Evolutionary conservation across 2,329 filamentous ascomycete genomes (phyloP).

Genomic region (Huntiella savannae): DNA sequence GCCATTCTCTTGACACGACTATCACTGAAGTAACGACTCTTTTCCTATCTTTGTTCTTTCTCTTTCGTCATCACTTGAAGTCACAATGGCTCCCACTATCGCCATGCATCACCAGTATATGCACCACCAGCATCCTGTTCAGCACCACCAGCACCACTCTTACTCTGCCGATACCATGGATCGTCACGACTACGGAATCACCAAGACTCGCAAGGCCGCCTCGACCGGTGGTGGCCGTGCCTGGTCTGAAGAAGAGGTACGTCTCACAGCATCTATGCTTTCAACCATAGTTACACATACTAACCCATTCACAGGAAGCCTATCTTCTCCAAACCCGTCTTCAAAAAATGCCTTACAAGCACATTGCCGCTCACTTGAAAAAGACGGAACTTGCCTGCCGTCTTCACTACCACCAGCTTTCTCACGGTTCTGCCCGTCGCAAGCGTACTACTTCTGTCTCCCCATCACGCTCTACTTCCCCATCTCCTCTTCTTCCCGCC

Average conservation of each 20-base stretch:
- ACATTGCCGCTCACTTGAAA: conserved; percentile 67
- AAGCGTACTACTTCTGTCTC: conserved; percentile 56
- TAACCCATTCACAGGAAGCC: conserved; percentile 39
- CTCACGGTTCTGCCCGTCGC: conserved; percentile 62
- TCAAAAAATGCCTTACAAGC: conserved; percentile 82
- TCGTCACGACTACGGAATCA: conserved; percentile 39
- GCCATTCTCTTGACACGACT: background rate
- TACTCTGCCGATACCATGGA: conserved; percentile 35
- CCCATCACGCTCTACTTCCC: conserved; percentile 38
- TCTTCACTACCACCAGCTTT: conserved; percentile 72
- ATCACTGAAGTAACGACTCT: background rate
- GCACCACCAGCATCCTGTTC: background rate
- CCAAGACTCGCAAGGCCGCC: conserved; percentile 47
- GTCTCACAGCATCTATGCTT: conserved; percentile 13
- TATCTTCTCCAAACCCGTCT: conserved; percentile 70
- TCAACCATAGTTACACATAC: conserved; percentile 3
- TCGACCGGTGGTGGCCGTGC: conserved; percentile 59
- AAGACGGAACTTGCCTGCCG: conserved; percentile 80
- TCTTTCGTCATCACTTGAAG: background rate
- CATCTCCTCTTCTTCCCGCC: conserved; percentile 30
- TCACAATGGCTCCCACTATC: conserved; percentile 30
- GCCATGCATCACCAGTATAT: conserved; percentile 18
- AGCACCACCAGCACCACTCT: conserved; percentile 24
- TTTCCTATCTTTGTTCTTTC: background rate
- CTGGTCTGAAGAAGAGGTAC: conserved; percentile 73